Evolutionary conservation across 2,329 filamentous ascomycete genomes (phyloP), one percentile per base, ranked within the genome.

Genomic region (Teratosphaeria zuluensis): DNA sequence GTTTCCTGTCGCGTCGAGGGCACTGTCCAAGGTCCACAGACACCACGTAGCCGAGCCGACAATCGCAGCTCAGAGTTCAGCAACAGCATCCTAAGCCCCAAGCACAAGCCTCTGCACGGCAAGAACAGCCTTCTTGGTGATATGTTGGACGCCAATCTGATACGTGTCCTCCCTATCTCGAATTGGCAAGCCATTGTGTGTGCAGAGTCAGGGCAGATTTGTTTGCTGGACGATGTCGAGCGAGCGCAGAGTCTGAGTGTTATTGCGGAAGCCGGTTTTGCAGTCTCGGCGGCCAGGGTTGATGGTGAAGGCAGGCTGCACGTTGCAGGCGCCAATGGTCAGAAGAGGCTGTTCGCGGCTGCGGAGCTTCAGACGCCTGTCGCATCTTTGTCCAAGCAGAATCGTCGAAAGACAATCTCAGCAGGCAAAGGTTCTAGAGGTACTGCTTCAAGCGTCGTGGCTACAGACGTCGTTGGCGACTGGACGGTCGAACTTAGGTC

Each of bases 181-280:
- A 84, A 89, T 38, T 82, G 81, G 51, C 88, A 86, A 66, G 87
- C 91, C 19, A 82, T 97, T 48, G 78, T 97, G 51, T 94, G 90
- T 74, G 89, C 92, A 3, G 92, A 96, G 68, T 83, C 84, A 59
- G 94, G 94, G 31, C 88, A 95, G 68, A 79, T 99, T n/a, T 97
- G 92, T 72, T 77, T 95, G 32, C 78, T 96, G 33, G 88, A 96
- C 62, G 89, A 95, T 64, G 82, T 81, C 33, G 84, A 83, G 56
- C 86, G 85, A 62, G 83, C 85, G 62, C 87, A 88, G 72, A 89
- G 84, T 64, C 77, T 96, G 54, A 78, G 80, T 51, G 84, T 85
- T 59, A 78, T 90, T 35, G 80, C 85, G 42, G 81, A 84, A 52
- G 77, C 87, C 35, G 84, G 82, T 1, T 92, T 92, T 68, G 71